Base-by-base conservation (phyloP, 2,329 filamentous ascomycete genomes). In the Juglanconis juglandina region DNA sequence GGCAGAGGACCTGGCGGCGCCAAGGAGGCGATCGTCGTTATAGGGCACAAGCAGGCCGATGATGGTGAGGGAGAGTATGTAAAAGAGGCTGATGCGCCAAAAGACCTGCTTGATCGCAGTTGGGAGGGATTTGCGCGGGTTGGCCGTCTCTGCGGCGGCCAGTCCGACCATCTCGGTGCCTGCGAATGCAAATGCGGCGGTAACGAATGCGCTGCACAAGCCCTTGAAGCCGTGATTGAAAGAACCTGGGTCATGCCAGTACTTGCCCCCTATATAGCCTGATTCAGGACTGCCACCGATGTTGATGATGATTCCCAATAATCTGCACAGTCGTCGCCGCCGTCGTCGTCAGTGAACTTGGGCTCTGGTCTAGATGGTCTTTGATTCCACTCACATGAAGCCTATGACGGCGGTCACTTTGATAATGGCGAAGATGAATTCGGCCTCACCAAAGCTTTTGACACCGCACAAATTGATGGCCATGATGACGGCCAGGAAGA, bases 31-130 rank as follows among this genome's bases (percentile, higher is more conserved):
- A 0, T 70, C 58, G 63, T 96, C 85, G 67, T 84, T 77, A 72
- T 89, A 93, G 0, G 88, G 89, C 0, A 97, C 91, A 3, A 96
- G 80, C 1, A 96, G 81, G 33, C 94, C 92, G 60, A 97, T 86
- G 4, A 97, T 78, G 4, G 86, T 86, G 10, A 97, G 81, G 1
- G 90, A 90, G 39, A 96, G 86, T 53, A 97, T 82, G 76, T 96
- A 97, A 78, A 97, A 97, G 59, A 96, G 81, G 3, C 87, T 86
- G 70, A 96, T 96, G 69, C 93, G 88, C 92, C 93, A 97, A 74
- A 96, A 96, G 30, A 96, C 92, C 72, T 96, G 92, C 76, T 96
- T 96, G 68, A 96, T 87, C 11, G 93, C 93, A 0, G 87, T 92
- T 0, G 93, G 93, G 0, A 97, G 80, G 1, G 89, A 90, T 71